Conservation (phyloP, 192 early-diverging fungal species). For the Coemansia sp. region DNA sequence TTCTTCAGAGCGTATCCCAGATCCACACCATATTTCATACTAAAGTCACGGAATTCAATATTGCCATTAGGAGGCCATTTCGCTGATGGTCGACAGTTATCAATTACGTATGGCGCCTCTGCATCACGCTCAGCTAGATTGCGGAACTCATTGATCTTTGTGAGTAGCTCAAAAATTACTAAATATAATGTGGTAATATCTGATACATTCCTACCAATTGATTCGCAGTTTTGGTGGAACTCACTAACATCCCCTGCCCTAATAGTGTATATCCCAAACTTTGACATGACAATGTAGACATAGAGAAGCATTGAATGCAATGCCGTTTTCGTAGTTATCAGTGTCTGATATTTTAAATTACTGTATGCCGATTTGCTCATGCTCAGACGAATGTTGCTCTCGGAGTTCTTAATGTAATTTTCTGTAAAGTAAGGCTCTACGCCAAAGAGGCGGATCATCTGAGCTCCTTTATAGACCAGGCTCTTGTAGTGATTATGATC, state of each 20-base stretch:
- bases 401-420: neutral
- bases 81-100: neutral
- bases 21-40: constrained; percentile 14
- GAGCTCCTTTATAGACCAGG: neutral
- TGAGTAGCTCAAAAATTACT: neutral
- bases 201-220: neutral
- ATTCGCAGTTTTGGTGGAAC: neutral
- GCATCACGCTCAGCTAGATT: neutral
- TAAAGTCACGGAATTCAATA: constrained; percentile 32
- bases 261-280: neutral
- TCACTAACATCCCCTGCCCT: neutral
- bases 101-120: constrained; percentile 13
- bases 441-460: neutral
- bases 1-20: constrained; percentile 30
- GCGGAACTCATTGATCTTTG: neutral
- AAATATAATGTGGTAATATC: too few relatives aligned
- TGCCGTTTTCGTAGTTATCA: neutral
- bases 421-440: neutral
- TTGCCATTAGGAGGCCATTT: constrained; percentile 23
- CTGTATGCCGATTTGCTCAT: neutral
- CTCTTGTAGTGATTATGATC: neutral
- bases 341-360: neutral
- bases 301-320: neutral
- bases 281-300: neutral
- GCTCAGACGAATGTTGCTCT: neutral